phyloP scores from a whole-genome alignment of 176 grass and related monocot species.

The Carex kokanica region DNA sequence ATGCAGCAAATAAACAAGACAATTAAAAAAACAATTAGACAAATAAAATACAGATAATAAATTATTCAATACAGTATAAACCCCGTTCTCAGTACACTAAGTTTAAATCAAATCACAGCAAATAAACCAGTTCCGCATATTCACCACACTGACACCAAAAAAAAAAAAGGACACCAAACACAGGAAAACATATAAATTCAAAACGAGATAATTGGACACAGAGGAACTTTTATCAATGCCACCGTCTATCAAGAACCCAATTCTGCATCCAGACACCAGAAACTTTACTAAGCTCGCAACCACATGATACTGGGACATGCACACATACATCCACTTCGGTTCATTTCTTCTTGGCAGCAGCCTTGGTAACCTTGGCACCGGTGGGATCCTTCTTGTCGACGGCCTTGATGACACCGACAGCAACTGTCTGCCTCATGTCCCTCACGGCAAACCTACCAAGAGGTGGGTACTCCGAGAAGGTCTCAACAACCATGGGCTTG shows the following conservation, averaged over 20 bases:
- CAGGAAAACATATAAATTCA: background rate
- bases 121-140: background rate
- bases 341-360: constrained; percentile 46
- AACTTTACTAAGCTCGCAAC: background rate
- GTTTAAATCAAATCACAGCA: constrained; percentile 10
- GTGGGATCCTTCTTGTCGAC: constrained; percentile 33
- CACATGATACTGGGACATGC: no score
- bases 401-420: constrained; percentile 23
- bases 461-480: constrained; percentile 25
- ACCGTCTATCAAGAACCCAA: constrained; percentile 40
- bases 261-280: constrained; percentile 42
- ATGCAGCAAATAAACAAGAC: background rate
- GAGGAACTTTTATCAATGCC: constrained; percentile 9
- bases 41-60: background rate
- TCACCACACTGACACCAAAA: background rate
- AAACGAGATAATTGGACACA: constrained; percentile 1
- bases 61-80: background rate
- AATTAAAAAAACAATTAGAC: background rate
- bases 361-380: constrained; percentile 41
- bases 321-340: background rate
- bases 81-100: background rate
- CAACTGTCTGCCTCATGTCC: constrained; percentile 31
- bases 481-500: constrained; percentile 35
- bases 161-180: background rate
- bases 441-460: constrained; percentile 31